Evolutionary conservation across 768 basidiomycete species (phyloP).

Genomic region (Macrolepiota dolichaula): DNA sequence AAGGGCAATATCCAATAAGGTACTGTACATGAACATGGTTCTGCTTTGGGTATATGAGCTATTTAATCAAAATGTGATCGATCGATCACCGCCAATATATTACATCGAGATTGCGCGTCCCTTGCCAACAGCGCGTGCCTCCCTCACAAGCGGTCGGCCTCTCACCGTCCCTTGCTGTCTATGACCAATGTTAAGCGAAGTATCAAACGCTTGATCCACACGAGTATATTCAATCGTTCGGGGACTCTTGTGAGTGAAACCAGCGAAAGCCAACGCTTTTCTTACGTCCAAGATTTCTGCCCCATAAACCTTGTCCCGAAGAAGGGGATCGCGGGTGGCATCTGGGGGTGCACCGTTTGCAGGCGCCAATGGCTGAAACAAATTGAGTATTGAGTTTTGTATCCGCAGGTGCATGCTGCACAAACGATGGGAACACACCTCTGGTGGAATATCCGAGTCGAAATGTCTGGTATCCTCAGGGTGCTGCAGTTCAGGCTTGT

Average conservation of each 20-base stretch:
- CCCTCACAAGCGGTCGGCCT: slow-evolving; percentile 64
- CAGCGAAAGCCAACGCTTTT: slow-evolving; percentile 88
- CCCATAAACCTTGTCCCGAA: slow-evolving; percentile 83
- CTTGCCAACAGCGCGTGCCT: slow-evolving; percentile 58
- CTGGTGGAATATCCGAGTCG: slow-evolving; percentile 88
- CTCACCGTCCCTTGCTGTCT: slow-evolving; percentile 48
- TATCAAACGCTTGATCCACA: slow-evolving; percentile 71
- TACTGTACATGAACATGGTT: slow-evolving; percentile 6
- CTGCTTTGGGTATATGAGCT: slow-evolving; percentile 7
- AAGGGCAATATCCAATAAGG: not conserved
- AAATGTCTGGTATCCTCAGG: slow-evolving; percentile 94
- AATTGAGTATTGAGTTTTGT: slow-evolving; percentile 17
- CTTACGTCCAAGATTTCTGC: slow-evolving; percentile 84
- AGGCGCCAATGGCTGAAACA: slow-evolving; percentile 80
- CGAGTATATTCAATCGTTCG: slow-evolving; percentile 73
- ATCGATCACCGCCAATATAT: slow-evolving; percentile 23
- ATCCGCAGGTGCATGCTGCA: slow-evolving; percentile 22
- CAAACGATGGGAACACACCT: slow-evolving; percentile 51
- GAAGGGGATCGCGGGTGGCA: slow-evolving; percentile 84
- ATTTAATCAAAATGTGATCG: slow-evolving; percentile 18
- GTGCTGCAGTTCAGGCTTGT: slow-evolving; percentile 76
- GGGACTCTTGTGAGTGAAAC: slow-evolving; percentile 89
- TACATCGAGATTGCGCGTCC: slow-evolving; percentile 86
- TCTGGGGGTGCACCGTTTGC: slow-evolving; percentile 83
- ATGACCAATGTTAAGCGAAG: slow-evolving; percentile 40